Evolutionary conservation across 768 basidiomycete species (phyloP), one percentile per base, ranked within the genome.

Genomic region (Boletales sp.): DNA sequence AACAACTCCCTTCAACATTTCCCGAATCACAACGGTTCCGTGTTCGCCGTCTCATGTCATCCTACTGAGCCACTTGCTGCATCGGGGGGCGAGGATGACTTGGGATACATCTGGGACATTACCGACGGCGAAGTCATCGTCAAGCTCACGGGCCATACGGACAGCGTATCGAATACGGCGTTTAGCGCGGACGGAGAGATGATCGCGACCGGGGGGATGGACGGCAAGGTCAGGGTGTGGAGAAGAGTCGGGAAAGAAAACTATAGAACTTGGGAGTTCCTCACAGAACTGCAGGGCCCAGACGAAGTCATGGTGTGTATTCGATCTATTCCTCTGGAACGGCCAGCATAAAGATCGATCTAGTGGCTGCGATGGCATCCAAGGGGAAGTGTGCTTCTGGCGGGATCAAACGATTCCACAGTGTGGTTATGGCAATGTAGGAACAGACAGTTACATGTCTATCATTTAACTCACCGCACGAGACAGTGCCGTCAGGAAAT

Each of bases 331-430:
- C 34, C 21, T 11, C 31, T 42, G 15, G 6, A 28, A 51, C 31
- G 36, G 39, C 37, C n/a, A 44, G 55, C 50, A 41, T 58, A 46
- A 28, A 28, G 25, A 7, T 28, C 25, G 11, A 18, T 1, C 5
- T 33, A 97, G 94, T 97, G 91, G 79, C 63, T 98, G 44, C 77
- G 83, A 72, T 99, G 95, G 95, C 96, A 99, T 74, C 96, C 96
- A 0, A 94, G 86, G 65, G 96, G 94, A 6, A 70, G 75, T 35
- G 86, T 95, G 2, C 78, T 99, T 0, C 77, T 97, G 5, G 93
- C 90, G 1, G 96, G 96, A 37, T 87, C 90, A 8, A 91, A 95
- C 57, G 95, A 98, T 68, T 80, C 86, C 8, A 95, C 90, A 1
- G 83, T 93, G 21, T 99, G 96, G 96, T 73, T 99, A 56, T 99